These are phyloP conservation scores for Adansonia digitata DNA, from an alignment of 345 rosid genomes.

Conservation along the genomic window DNA sequence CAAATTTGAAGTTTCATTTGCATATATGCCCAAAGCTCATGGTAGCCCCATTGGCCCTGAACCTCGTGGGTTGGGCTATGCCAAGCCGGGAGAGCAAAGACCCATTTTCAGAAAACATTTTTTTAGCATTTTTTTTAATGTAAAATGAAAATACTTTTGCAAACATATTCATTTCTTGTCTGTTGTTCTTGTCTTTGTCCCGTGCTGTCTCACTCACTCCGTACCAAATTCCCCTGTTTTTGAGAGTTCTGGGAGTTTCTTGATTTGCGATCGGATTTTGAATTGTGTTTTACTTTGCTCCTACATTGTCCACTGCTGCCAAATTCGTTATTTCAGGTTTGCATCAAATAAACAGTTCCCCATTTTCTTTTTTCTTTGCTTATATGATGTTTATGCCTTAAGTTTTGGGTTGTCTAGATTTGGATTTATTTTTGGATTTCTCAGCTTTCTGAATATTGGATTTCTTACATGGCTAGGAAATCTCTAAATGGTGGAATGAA, in stretches of 20 bases:
- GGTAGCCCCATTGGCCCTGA: no score
- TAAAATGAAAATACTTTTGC: no score
- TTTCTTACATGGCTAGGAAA: not conserved
- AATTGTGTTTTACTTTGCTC: not conserved
- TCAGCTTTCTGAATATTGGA: not conserved
- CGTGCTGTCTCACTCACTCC: not conserved
- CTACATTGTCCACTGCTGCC: not conserved
- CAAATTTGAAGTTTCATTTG: no score
- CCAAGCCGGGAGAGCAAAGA: no score
- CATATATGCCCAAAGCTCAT: no score
- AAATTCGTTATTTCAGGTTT: not conserved
- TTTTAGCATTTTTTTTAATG: no score
- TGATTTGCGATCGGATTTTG: not conserved
- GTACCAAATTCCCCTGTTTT: not conserved
- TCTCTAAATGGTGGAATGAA: not conserved
- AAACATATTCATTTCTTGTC: not conserved
- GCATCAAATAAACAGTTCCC: not conserved
- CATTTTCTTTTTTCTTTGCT: not conserved
- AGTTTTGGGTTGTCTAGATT: not conserved
- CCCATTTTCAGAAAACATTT: no score
- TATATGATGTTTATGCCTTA: not conserved
- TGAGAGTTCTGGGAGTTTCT: not conserved
- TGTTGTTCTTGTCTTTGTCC: not conserved
- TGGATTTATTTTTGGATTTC: not conserved
- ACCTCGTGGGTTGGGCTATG: no score